Percentiles rank a stretch among this genome's conserved stretches.
phyloP scores from a whole-genome alignment of 352 stramenopile species.

The Pythium vanterpoolii region DNA sequence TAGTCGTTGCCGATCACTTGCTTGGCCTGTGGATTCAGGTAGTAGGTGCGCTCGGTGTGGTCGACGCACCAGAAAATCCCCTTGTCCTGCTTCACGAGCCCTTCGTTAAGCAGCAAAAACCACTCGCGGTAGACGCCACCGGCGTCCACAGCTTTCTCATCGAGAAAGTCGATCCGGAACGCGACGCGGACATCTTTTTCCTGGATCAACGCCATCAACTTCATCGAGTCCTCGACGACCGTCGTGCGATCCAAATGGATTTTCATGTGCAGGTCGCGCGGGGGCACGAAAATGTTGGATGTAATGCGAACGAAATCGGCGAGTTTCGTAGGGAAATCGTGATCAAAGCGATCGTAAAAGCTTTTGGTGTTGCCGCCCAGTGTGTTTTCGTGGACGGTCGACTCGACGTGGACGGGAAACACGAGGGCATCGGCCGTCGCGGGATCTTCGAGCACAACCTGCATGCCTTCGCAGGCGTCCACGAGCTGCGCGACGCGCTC shows the following conservation, averaged over 20 bases:
- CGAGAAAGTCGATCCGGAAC: constrained; percentile 42
- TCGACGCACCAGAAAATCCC: constrained; percentile 28
- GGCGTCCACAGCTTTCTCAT: constrained; percentile 44
- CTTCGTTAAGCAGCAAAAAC: constrained; percentile 41
- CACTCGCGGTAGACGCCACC: constrained; percentile 56
- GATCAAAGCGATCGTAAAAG: constrained; percentile 19
- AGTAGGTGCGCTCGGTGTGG: constrained; percentile 23
- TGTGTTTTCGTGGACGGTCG: constrained; percentile 18
- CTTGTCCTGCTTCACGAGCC: constrained; percentile 16
- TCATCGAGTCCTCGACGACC: constrained; percentile 32
- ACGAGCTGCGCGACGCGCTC: constrained; percentile 15
- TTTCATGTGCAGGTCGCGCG: constrained; percentile 23
- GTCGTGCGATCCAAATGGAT: constrained; percentile 16
- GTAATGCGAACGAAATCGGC: constrained; percentile 39
- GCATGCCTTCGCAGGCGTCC: constrained; percentile 2
- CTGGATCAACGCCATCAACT: constrained; percentile 21
- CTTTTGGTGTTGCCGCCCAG: constrained; percentile 33
- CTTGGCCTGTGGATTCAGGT: constrained; percentile 25
- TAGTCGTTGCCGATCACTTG: constrained; percentile 26
- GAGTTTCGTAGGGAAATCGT: constrained; percentile 40
- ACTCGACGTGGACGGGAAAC: constrained; percentile 32
- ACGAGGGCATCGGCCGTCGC: background rate
- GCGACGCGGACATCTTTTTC: constrained; percentile 22
- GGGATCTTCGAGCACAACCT: constrained; percentile 21
- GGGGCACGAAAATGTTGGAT: constrained; percentile 34